Percentiles rank a stretch among this genome's conserved stretches.
These are phyloP conservation scores for Fragilaria crotonensis DNA, from an alignment of 108 stramenopile genomes.

Conservation along the genomic window DNA sequence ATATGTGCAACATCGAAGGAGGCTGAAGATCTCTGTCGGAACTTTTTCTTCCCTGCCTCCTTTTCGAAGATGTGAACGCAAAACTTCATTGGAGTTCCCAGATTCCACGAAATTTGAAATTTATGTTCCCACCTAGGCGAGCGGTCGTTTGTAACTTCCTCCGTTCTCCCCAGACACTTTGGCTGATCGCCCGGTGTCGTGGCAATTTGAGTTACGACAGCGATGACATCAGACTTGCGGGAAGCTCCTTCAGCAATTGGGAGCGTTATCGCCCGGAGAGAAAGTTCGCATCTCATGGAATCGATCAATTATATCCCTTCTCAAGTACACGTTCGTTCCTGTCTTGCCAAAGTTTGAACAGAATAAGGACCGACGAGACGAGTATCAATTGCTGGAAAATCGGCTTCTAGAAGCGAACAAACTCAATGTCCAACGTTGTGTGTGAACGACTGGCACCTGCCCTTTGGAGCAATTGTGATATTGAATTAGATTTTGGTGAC, in stretches of 20 bases:
- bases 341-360: too few relatives aligned
- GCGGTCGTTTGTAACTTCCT: slow-evolving; percentile 59
- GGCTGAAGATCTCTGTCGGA: slow-evolving; percentile 41
- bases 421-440: too few relatives aligned
- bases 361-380: too few relatives aligned
- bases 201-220: slow-evolving; percentile 55
- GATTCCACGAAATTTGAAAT: slow-evolving; percentile 45
- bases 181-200: slow-evolving; percentile 38
- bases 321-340: too few relatives aligned
- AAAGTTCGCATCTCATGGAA: slow-evolving; percentile 22
- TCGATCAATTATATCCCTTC: too few relatives aligned
- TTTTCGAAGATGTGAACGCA: slow-evolving; percentile 39
- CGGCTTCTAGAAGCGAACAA: too few relatives aligned
- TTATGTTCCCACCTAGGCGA: slow-evolving; percentile 51
- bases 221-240: slow-evolving; percentile 65
- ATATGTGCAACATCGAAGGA: slow-evolving; percentile 70
- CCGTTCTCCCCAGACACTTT: slow-evolving; percentile 56
- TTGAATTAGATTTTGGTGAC: too few relatives aligned
- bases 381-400: too few relatives aligned
- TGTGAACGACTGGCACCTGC: too few relatives aligned
- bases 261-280: slow-evolving; percentile 46
- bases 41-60: slow-evolving; percentile 22
- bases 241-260: slow-evolving; percentile 55
- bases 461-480: too few relatives aligned
- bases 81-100: slow-evolving; percentile 49